These are phyloP conservation scores for Castanopsis chinensis DNA, from an alignment of 306 rosid genomes.

Conservation along the genomic window DNA sequence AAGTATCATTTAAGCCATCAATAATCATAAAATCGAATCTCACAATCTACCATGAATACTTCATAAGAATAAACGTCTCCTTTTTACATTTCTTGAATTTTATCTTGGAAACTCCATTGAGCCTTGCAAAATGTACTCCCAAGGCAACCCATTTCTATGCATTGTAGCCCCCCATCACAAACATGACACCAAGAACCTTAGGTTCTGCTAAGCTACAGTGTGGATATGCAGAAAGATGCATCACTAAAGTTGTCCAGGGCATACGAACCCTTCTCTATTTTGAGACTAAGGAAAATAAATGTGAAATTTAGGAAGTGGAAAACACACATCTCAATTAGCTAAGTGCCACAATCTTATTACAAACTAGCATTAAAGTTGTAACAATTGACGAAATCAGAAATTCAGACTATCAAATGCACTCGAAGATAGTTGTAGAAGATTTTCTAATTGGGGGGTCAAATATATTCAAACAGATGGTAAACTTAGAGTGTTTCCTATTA, in stretches of 20 bases:
- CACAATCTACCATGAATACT: background rate
- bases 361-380: too few relatives aligned
- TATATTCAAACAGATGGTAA: background rate
- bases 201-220: background rate
- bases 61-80: background rate
- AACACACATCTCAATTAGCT: background rate
- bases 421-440: background rate
- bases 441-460: background rate
- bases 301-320: background rate
- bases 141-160: background rate
- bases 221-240: background rate
- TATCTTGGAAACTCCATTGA: background rate
- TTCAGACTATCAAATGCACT: background rate
- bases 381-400: background rate
- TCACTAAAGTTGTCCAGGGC: background rate
- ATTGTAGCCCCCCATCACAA: background rate
- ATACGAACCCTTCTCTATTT: too few relatives aligned
- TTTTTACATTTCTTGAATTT: background rate
- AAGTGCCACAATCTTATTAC: background rate
- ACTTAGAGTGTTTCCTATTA: background rate
- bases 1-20: background rate
- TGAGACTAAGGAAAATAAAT: too few relatives aligned
- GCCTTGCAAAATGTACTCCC: background rate
- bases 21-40: background rate
- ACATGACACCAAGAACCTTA: background rate